Evolutionary conservation across 805 yeast genomes (phyloP).

Genomic region (Candida insectorum): DNA sequence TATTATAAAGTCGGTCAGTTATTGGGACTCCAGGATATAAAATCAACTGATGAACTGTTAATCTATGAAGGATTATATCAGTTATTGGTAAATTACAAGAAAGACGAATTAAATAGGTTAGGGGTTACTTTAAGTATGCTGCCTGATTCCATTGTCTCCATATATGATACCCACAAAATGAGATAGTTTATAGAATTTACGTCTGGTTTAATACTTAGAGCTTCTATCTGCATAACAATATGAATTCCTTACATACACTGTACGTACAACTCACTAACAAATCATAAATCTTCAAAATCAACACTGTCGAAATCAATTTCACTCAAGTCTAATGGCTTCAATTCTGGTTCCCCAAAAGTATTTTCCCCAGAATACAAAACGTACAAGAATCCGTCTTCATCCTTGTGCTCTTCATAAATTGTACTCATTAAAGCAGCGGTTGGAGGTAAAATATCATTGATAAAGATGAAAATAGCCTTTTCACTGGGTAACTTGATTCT

Average conservation of each 20-base stretch:
- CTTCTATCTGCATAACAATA: constrained; percentile 2
- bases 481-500: constrained; percentile 94
- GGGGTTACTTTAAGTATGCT: constrained; percentile 3
- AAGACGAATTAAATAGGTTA: constrained; percentile 2
- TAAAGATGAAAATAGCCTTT: constrained; percentile 96
- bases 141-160: constrained; percentile 6
- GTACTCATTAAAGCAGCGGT: constrained; percentile 96
- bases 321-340: constrained; percentile 9
- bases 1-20: constrained; percentile 4
- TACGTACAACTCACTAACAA: background rate
- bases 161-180: constrained; percentile 1
- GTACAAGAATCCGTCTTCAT: constrained; percentile 95
- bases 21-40: constrained; percentile 1
- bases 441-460: constrained; percentile 95
- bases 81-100: constrained; percentile 2
- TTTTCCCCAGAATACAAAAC: constrained; percentile 96
- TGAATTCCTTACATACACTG: background rate
- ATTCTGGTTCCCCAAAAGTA: constrained; percentile 68
- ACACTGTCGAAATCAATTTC: constrained; percentile 7
- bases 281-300: constrained; percentile 1
- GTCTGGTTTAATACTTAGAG: background rate
- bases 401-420: constrained; percentile 94
- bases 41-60: constrained; percentile 1
- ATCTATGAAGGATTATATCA: constrained; percentile 5
- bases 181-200: background rate